phyloP scores from a whole-genome alignment of 352 stramenopile species.

The Pythium periplocum region DNA sequence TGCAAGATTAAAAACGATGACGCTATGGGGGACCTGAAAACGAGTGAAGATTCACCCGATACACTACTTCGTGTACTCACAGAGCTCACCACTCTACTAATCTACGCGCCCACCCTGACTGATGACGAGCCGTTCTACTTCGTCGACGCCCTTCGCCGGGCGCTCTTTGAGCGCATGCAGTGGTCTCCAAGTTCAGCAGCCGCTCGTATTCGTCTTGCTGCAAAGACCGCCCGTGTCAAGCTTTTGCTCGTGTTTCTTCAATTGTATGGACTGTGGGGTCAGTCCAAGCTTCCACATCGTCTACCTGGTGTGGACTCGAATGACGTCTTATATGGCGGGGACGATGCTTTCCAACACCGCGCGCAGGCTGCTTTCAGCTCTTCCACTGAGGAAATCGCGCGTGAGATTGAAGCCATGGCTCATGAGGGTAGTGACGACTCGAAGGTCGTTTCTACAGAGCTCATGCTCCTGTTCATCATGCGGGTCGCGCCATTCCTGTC shows the following conservation, averaged over 20 bases:
- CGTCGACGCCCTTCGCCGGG: constrained; percentile 65
- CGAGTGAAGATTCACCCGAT: background rate
- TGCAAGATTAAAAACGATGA: background rate
- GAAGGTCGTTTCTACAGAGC: constrained; percentile 4
- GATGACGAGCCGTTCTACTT: constrained; percentile 88
- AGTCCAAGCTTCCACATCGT: constrained; percentile 28
- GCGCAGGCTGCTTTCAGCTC: constrained; percentile 43
- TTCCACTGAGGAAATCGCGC: constrained; percentile 42
- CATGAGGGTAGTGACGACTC: background rate
- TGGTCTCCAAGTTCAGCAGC: constrained; percentile 12
- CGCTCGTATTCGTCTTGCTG: constrained; percentile 10
- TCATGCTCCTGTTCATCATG: constrained; percentile 13
- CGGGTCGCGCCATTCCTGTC: constrained; percentile 10
- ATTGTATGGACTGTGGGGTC: constrained; percentile 59
- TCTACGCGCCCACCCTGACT: constrained; percentile 71
- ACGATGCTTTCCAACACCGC: constrained; percentile 42
- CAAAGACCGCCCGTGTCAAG: constrained; percentile 24
- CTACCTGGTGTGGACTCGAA: constrained; percentile 74
- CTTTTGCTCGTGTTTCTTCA: constrained; percentile 40
- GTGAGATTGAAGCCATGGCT: constrained; percentile 32
- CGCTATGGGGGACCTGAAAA: background rate
- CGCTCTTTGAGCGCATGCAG: constrained; percentile 48
- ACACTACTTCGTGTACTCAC: constrained; percentile 23
- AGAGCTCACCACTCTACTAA: constrained; percentile 56
- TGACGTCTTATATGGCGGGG: constrained; percentile 75